Evolutionary conservation across 1,139 yeast genomes (phyloP), one percentile per base, ranked within the genome.

Genomic region (Debaryomyces nepalensis): DNA sequence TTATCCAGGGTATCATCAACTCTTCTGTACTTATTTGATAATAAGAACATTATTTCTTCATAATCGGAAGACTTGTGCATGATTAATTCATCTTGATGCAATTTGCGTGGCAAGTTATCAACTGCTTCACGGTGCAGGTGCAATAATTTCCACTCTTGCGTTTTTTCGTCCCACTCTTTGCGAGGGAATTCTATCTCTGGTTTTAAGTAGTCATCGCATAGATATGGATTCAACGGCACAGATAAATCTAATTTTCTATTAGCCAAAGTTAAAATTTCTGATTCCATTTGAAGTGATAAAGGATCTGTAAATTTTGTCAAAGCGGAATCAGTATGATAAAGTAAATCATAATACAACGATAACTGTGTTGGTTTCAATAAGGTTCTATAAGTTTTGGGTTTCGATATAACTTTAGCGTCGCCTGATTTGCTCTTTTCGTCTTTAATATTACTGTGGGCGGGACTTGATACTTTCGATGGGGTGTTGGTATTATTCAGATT

Each of bases 31-130:
- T 70, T 73, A 52, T 66, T 69, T 2, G 77, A 70, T 39, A 73
- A 60, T 38, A 73, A 62, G 44, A 73, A 64, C 98, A 93, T 91
- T 58, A 90, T 73, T 59, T 88, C 96, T 63, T 93, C 98, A 63
- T 87, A 90, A 50, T 90, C 95, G 2, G 91, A 82, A 26, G 87
- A 84, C 54, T 87, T 87, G 57, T 88, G 96, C 50, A 73, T 54
- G 4, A 70, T 64, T 54, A 72, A 55, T 53, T 70, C 76, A 44
- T 73, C 79, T 48, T 68, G 75, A 47, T 72, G 77, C 40, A 73
- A 59, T 52, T 70, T 73, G 19, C 77, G 69, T 2, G 70, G 64
- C 22, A 73, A 69, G 42, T 65, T 73, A 2, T 72, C 61, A 3
- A 75, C 66, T 34, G 72, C 79, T 10, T 64, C 58, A 41, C 90